phyloP scores from a whole-genome alignment of 2,329 filamentous ascomycete genomes.

The Mycosphaerella sp. region DNA sequence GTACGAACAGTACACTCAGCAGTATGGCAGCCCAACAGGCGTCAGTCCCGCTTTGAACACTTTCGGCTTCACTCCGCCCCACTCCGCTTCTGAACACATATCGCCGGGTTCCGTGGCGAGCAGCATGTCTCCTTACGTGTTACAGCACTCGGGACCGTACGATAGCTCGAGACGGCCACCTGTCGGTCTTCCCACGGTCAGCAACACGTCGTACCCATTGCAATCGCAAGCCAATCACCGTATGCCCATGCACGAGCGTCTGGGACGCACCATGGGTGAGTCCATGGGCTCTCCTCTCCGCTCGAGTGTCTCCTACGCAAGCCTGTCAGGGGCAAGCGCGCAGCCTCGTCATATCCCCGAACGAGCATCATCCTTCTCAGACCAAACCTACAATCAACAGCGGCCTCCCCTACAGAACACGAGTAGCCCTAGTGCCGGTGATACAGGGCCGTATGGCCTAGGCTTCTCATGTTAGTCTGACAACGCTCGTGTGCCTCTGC shows the following conservation, averaged over 20 bases:
- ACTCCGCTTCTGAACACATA: conserved; percentile 43
- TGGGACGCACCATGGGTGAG: conserved; percentile 38
- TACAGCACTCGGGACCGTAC: conserved; percentile 32
- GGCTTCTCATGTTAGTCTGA: conserved; percentile 31
- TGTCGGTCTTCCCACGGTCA: conserved; percentile 16
- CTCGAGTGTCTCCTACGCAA: conserved; percentile 42
- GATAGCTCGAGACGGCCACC: conserved; percentile 23
- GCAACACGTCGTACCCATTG: conserved; percentile 13
- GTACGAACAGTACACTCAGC: conserved; percentile 60
- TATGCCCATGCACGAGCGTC: conserved; percentile 40
- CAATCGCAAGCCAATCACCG: conserved; percentile 36
- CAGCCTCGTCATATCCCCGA: conserved; percentile 18
- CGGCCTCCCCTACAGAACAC: conserved; percentile 20
- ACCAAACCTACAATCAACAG: conserved; percentile 21
- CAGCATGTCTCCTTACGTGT: conserved; percentile 32
- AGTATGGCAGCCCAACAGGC: conserved; percentile 53
- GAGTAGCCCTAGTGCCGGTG: conserved; percentile 15
- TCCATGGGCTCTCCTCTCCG: conserved; percentile 41
- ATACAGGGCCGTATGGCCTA: conserved; percentile 27
- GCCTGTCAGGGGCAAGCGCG: conserved; percentile 16
- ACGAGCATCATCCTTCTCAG: conserved; percentile 25
- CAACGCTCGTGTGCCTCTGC: neutral
- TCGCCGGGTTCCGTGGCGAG: conserved; percentile 40
- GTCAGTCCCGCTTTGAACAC: conserved; percentile 61
- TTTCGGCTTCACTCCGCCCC: conserved; percentile 57